A percentile compares a stretch with the other conserved stretches of the same genome.
These are phyloP conservation scores for Sporothrix phasma DNA, from an alignment of 2,329 filamentous ascomycete species.

Conservation along the genomic window DNA sequence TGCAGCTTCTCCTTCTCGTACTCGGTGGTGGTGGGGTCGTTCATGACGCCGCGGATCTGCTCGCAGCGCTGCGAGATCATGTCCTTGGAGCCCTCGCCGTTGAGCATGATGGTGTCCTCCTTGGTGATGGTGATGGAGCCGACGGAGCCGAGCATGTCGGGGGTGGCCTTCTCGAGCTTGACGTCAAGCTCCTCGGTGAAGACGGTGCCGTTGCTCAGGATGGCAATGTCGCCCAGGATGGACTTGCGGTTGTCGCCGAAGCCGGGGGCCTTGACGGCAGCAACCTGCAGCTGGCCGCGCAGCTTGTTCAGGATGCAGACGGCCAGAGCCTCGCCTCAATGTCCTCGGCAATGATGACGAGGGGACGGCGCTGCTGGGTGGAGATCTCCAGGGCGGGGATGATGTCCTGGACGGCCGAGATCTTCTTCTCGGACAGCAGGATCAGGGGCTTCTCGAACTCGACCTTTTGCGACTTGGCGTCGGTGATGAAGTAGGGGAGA, in stretches of 20 bases:
- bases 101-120: constrained; percentile 98
- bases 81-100: constrained; percentile 94
- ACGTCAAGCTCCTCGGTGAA: constrained; percentile 98
- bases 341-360: constrained; percentile 98
- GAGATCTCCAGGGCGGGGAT: constrained; percentile 96
- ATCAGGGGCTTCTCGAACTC: constrained; percentile 99
- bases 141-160: constrained; percentile 92
- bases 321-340: constrained; percentile 95
- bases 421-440: constrained; percentile 99
- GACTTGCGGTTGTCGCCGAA: constrained; percentile 99
- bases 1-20: constrained; percentile 99
- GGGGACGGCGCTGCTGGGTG: constrained; percentile 85
- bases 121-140: constrained; percentile 99
- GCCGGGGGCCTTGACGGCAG: constrained; percentile 95
- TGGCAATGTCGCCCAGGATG: constrained; percentile 90
- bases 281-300: constrained; percentile 96
- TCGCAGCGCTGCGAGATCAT: constrained; percentile 89
- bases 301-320: constrained; percentile 99
- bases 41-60: constrained; percentile 96
- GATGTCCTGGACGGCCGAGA: constrained; percentile 97
- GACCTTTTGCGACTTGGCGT: constrained; percentile 96
- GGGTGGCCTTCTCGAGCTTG: constrained; percentile 96
- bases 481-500: constrained; percentile 99
- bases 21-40: constrained; percentile 86
- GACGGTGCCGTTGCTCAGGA: constrained; percentile 93